Evolutionary conservation across 306 rosid species (phyloP).

Genomic region (Rubus idaeus): DNA sequence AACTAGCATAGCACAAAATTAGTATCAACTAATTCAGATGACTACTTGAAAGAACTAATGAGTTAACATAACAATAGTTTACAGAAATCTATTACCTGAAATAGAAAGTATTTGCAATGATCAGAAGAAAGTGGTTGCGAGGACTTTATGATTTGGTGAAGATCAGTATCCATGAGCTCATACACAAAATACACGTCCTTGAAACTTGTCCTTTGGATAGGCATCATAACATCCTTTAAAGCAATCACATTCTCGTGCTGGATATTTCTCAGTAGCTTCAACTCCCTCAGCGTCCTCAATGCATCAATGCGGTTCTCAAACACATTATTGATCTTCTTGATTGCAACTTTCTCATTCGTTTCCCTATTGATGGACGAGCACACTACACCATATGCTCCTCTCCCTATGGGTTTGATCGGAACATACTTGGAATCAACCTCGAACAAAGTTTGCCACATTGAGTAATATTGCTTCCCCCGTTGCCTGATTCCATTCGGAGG

Average conservation of each 20-base stretch:
- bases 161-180: conserved; percentile 95
- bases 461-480: conserved; percentile 63
- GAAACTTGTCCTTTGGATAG: conserved; percentile 55
- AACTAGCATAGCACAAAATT: conserved; percentile 8
- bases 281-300: conserved; percentile 74
- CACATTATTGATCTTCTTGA: conserved; percentile 76
- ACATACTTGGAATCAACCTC: conserved; percentile 81
- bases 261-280: conserved; percentile 70
- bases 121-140: conserved; percentile 65
- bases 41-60: conserved; percentile 15
- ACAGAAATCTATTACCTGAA: conserved; percentile 56
- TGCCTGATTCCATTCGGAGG: conserved; percentile 58
- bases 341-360: conserved; percentile 81
- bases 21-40: conserved; percentile 11
- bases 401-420: conserved; percentile 79
- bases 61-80: background rate
- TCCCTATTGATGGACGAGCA: conserved; percentile 76
- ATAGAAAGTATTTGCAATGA: conserved; percentile 76
- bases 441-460: conserved; percentile 74
- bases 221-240: conserved; percentile 86
- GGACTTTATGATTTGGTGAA: conserved; percentile 74
- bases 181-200: conserved; percentile 86
- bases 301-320: conserved; percentile 68
- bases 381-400: conserved; percentile 83
- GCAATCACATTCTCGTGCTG: conserved; percentile 80